Base-by-base conservation (phyloP, 257 asterid genomes). In the Anisodus tanguticus region DNA sequence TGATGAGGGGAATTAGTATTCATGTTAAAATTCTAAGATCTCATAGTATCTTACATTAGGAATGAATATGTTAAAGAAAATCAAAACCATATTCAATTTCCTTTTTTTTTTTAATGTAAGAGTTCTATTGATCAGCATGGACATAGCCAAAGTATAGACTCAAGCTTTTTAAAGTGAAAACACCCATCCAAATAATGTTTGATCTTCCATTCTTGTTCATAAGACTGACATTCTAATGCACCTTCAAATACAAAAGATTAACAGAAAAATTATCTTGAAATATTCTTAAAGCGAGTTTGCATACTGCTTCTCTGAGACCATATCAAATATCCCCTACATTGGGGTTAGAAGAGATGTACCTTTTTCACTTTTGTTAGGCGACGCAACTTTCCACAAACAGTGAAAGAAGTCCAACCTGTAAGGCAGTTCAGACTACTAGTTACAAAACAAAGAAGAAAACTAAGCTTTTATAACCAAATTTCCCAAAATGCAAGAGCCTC, bases 351-450 rank as follows among this genome's bases (percentile, higher is more conserved):
- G 86, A 58, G 55, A 86, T 85, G 81, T 82, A 95, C 99, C 99
- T 96, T 96, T 87, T 96, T 92, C 86, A 96, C 98, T 80, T 92
- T 85, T 85, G 95, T 97, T 49, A 94, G 86, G 83, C 98, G 98
- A 26, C 99, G 92, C 82, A 96, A 91, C 94, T 96, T 96, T 22
- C 99, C 99, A 70, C 99, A 96, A 79, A 96, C 99, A 8, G 99
- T 96, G 88, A 96, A 96, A 41, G 99, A 96, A 85, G 99, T 96
- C 99, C 99, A 96, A 82, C 99, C 99, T 96, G 95, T 85, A 85
- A 55, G 55, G 69, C 66, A 89, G 83, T 87, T 82, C 54, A 79
- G 67, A 37, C 71, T 15, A 79, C 80, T 66, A 92, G 93, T 79
- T 84, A 51, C 22, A 76, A 51, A 53, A 22, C 2, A 31, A 77